A percentile compares a stretch with the other conserved stretches of the same genome.
Conservation (phyloP, 768 basidiomycete species). For the Multifurca ochricompacta region DNA sequence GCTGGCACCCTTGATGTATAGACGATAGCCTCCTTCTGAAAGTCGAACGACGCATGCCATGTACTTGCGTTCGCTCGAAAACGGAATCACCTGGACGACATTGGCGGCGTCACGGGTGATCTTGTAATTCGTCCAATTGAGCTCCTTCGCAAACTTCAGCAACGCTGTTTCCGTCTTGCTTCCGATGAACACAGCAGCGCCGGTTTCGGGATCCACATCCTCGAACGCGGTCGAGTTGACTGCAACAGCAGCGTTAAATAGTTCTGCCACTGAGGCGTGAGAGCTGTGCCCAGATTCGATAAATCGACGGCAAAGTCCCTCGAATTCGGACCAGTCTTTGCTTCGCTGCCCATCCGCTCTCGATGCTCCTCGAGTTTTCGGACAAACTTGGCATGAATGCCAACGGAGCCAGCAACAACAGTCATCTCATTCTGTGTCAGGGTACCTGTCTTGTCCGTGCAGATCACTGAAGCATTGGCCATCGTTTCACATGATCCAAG, state of each 20-base stretch:
- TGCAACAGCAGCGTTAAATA: slow-evolving; percentile 82
- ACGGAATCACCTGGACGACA: slow-evolving; percentile 84
- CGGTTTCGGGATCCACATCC: slow-evolving; percentile 57
- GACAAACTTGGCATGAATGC: slow-evolving; percentile 92
- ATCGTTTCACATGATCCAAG: slow-evolving; percentile 97
- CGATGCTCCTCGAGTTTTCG: slow-evolving; percentile 64
- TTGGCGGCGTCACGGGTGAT: slow-evolving; percentile 50
- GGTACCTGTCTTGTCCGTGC: slow-evolving; percentile 95
- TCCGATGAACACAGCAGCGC: slow-evolving; percentile 64
- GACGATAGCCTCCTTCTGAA: slow-evolving; percentile 46
- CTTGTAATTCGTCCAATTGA: slow-evolving; percentile 68
- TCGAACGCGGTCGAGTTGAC: slow-evolving; percentile 95
- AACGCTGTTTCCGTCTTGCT: slow-evolving; percentile 95
- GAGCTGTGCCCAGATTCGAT: slow-evolving; percentile 51
- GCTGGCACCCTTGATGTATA: slow-evolving; percentile 89
- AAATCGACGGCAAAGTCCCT: slow-evolving; percentile 87
- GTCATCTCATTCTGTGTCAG: slow-evolving; percentile 94
- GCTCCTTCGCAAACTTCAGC: slow-evolving; percentile 74
- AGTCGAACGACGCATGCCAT: slow-evolving; percentile 85
- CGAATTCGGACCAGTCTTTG: slow-evolving; percentile 32
- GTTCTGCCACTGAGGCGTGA: slow-evolving; percentile 50
- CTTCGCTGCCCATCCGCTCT: slow-evolving; percentile 62
- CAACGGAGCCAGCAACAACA: slow-evolving; percentile 92
- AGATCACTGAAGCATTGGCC: slow-evolving; percentile 95
- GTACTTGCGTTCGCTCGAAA: slow-evolving; percentile 87